Evolutionary conservation across 116 monocot genomes (phyloP).

Genomic region (Posidonia oceanica): DNA sequence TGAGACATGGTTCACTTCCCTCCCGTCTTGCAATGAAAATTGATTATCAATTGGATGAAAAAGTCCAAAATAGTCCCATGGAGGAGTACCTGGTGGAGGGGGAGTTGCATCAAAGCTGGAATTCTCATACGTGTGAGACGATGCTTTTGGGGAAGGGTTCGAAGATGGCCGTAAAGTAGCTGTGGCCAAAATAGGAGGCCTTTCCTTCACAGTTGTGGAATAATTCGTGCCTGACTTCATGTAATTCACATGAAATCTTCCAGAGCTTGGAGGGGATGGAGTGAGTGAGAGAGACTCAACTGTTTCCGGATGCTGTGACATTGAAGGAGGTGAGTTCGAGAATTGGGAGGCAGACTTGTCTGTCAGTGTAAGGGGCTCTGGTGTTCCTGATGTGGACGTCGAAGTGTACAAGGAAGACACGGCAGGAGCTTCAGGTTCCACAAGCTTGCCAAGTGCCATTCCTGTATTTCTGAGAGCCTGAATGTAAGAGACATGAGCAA

Average conservation of each 20-base stretch:
- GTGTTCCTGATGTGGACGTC: conserved; percentile 57
- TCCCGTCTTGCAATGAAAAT: conserved; percentile 39
- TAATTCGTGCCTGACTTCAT: conserved; percentile 49
- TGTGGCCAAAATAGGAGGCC: conserved; percentile 30
- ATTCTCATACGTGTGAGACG: conserved; percentile 27
- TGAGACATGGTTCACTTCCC: conserved; percentile 22
- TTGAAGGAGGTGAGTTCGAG: conserved; percentile 52
- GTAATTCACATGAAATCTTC: conserved; percentile 52
- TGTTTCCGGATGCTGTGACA: conserved; percentile 35
- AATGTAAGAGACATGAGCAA: conserved; percentile 66
- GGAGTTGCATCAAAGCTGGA: conserved; percentile 28
- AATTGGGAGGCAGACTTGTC: conserved; percentile 47
- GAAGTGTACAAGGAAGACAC: conserved; percentile 68
- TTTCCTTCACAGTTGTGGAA: conserved; percentile 57
- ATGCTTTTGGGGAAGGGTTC: conserved; percentile 12
- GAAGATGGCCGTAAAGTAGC: conserved; percentile 34
- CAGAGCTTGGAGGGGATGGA: conserved; percentile 42
- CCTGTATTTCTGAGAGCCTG: conserved; percentile 75
- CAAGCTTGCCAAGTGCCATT: conserved; percentile 57
- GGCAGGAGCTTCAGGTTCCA: conserved; percentile 34
- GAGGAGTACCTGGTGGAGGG: conserved; percentile 26
- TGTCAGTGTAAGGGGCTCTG: conserved; percentile 38
- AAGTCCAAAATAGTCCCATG: conserved; percentile 82
- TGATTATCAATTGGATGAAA: conserved; percentile 56
- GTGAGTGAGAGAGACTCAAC: conserved; percentile 39